These are phyloP conservation scores for Vitis riparia DNA, from an alignment of 164 flowering plant species.

Conservation along the genomic window DNA sequence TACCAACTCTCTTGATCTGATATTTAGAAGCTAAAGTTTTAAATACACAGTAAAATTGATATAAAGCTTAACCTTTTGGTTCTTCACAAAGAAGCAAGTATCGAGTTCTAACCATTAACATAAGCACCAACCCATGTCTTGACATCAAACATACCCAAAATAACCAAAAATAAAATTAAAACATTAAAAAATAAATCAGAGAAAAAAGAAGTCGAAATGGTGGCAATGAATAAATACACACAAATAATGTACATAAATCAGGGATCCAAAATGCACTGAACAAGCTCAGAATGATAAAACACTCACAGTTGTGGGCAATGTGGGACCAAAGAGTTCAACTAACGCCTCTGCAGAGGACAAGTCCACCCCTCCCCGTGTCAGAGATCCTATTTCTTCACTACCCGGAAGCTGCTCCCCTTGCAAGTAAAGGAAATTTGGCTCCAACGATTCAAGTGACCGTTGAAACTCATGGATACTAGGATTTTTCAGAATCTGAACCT, in stretches of 20 bases:
- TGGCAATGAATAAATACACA: not conserved
- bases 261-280: not conserved
- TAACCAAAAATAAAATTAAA: no score
- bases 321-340: conserved; percentile 13
- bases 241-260: no score
- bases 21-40: no score
- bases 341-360: conserved; percentile 11
- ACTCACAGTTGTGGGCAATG: conserved; percentile 22
- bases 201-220: not conserved
- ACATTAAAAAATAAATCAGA: not conserved
- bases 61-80: no score
- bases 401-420: conserved; percentile 17
- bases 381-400: conserved; percentile 8
- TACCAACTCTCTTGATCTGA: no score
- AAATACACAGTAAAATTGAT: no score
- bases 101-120: no score
- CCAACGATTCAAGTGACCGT: conserved; percentile 6
- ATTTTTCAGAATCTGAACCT: conserved; percentile 17
- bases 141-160: no score
- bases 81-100: no score
- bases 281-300: not conserved
- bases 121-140: not conserved
- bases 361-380: conserved; percentile 5
- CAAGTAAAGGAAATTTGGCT: conserved; percentile 17
- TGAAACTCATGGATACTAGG: conserved; percentile 15